phyloP scores from a whole-genome alignment of 306 rosid genomes.

The Abrus precatorius region DNA sequence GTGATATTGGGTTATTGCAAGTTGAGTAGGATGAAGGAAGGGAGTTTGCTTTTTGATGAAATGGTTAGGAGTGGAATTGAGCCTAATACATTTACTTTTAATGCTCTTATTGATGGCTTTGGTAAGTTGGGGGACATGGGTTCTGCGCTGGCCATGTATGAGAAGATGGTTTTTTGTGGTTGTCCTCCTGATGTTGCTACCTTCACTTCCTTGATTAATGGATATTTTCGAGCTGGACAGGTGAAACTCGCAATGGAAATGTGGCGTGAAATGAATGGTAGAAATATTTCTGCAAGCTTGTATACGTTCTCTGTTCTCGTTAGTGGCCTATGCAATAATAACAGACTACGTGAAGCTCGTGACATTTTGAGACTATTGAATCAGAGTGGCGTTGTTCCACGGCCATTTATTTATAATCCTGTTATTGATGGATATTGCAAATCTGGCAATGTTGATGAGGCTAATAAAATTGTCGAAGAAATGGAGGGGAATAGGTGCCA shows the following conservation, averaged over 20 bases:
- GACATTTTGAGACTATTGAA: conserved; percentile 14
- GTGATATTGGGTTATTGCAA: conserved; percentile 14
- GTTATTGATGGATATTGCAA: conserved; percentile 29
- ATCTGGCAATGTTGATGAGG: conserved; percentile 18
- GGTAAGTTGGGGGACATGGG: conserved; percentile 19
- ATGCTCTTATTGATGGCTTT: conserved; percentile 16
- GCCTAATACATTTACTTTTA: conserved; percentile 14
- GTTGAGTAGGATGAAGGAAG: conserved; percentile 2
- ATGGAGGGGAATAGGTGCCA: conserved; percentile 15
- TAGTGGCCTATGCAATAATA: conserved; percentile 23
- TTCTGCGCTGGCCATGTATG: neutral
- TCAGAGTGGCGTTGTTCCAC: conserved; percentile 12
- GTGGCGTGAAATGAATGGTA: conserved; percentile 20
- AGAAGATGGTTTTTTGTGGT: neutral
- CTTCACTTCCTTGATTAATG: conserved; percentile 20
- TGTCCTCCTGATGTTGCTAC: conserved; percentile 21
- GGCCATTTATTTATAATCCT: conserved; percentile 20
- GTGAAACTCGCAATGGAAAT: neutral
- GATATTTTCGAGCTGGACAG: conserved; percentile 25
- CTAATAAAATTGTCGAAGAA: conserved; percentile 23
- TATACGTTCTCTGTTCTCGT: conserved; percentile 29
- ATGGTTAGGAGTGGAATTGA: conserved; percentile 8
- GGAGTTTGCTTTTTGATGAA: neutral
- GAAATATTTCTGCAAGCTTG: neutral
- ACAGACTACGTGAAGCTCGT: conserved; percentile 9